These are phyloP conservation scores for Ganoderma multipileum DNA, from an alignment of 1,284 basidiomycete genomes.

Conservation along the genomic window DNA sequence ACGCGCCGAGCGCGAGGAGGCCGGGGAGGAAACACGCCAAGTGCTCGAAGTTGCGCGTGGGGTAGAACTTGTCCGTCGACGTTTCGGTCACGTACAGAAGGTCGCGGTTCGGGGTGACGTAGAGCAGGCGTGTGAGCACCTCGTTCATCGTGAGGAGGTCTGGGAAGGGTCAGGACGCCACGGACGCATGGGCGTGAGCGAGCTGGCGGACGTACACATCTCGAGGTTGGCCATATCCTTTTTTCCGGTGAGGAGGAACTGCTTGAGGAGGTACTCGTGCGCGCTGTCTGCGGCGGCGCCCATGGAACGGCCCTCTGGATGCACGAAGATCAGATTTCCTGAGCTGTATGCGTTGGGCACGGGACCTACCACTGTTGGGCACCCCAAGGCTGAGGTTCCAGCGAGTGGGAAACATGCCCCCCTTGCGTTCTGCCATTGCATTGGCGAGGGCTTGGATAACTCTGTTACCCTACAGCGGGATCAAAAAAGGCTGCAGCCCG, in stretches of 20 bases:
- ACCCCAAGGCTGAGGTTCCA: slow-evolving; percentile 55
- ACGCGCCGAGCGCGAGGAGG: slow-evolving; percentile 71
- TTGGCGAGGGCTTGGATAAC: slow-evolving; percentile 30
- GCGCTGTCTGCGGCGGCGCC: slow-evolving; percentile 74
- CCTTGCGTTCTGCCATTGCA: slow-evolving; percentile 49
- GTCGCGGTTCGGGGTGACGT: slow-evolving; percentile 66
- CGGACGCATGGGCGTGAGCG: not conserved
- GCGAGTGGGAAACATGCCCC: slow-evolving; percentile 61
- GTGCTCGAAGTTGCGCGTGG: slow-evolving; percentile 71
- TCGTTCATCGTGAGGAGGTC: slow-evolving; percentile 68
- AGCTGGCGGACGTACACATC: slow-evolving; percentile 58
- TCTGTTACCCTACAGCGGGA: slow-evolving; percentile 24
- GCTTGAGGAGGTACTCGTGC: slow-evolving; percentile 80
- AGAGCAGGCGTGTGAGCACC: slow-evolving; percentile 70
- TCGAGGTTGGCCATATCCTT: slow-evolving; percentile 64
- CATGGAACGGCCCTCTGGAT: slow-evolving; percentile 47
- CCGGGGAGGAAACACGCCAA: slow-evolving; percentile 81
- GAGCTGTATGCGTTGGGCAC: not conserved
- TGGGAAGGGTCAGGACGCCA: slow-evolving; percentile 36
- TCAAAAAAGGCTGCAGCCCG: not conserved
- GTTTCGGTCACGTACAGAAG: slow-evolving; percentile 77
- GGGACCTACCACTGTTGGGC: slow-evolving; percentile 46
- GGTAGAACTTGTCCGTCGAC: slow-evolving; percentile 36
- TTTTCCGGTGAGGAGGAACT: slow-evolving; percentile 68
- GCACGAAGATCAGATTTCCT: not conserved